Evolutionary conservation across 345 rosid species (phyloP).

Genomic region (Psidium friedrichsthalianum): DNA sequence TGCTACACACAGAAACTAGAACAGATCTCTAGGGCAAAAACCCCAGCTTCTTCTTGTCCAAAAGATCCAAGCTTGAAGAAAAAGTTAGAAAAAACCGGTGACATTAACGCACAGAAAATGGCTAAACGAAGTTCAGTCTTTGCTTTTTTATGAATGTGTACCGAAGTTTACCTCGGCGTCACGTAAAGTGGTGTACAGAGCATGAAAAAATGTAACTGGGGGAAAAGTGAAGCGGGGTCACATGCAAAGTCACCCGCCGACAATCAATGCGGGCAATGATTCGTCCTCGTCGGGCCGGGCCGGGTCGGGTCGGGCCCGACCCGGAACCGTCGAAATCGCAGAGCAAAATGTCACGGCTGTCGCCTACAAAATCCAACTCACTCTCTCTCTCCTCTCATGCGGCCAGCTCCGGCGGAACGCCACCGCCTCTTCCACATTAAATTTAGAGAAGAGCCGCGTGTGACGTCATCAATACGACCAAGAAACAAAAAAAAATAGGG

Average conservation of each 20-base stretch:
- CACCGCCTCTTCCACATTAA: too few species aligned
- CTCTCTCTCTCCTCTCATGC: too few species aligned
- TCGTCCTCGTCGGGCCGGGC: neutral
- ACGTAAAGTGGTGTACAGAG: neutral
- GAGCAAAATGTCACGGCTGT: neutral
- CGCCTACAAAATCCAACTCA: neutral
- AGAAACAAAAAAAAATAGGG: neutral
- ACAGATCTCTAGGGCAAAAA: neutral
- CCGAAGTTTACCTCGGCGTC: neutral
- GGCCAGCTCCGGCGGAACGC: too few species aligned
- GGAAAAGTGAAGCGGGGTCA: neutral
- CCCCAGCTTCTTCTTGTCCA: neutral
- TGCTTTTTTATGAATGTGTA: neutral
- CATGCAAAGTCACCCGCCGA: neutral
- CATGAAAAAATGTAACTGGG: neutral
- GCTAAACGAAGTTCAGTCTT: too few species aligned
- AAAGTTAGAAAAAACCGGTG: neutral
- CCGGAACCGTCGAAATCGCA: neutral
- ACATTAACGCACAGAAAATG: too few species aligned
- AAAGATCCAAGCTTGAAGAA: neutral
- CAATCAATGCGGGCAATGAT: slow-evolving; percentile 4
- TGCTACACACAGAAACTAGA: neutral
- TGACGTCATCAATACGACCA: neutral
- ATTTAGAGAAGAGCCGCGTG: neutral
- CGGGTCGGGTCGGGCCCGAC: neutral